Evolutionary conservation across 1,139 yeast species (phyloP), one percentile per base, ranked within the genome.

Genomic region (Suhomyces terraborum): DNA sequence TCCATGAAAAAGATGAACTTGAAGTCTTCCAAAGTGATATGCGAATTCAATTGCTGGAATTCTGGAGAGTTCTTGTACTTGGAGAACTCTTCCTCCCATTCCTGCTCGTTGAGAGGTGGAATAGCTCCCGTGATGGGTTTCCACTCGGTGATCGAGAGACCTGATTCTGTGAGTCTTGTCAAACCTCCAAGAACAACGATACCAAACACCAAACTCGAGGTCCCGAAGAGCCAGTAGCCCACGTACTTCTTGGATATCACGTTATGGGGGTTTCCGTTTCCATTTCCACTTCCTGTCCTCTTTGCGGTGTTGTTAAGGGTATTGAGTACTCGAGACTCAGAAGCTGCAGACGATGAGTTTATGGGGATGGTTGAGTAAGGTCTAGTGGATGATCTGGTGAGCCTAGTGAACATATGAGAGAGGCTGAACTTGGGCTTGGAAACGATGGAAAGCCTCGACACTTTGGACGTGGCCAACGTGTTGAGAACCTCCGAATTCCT

Each of bases 91-190:
- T 56, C 77, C 53, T 80, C 81, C 98, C 98, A 94, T 49, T 91
- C 91, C 35, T 67, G 67, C 56, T 87, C 81, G 41, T 69, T 79
- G 57, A 87, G 59, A 1, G 98, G 98, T 5, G 98, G 98, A 14
- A 94, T 63, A 3, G 95, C 69, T 30, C 99, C 99, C 0, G 98
- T 89, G 23, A 94, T 91, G 1, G 99, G 99, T 61, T 83, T 88
- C 99, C 99, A 94, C 63, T 94, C 98, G 1, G 98, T 93, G 59
- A 94, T 94, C 35, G 96, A 87, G 36, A 94, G 72, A 0, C 98
- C 99, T 2, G 96, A 87, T 60, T 94, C 98, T 0, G 98, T 94
- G 36, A 94, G 73, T 55, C 99, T 77, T 0, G 98, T 94, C 38
- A 94, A 74, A 0, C 99, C 99, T 37, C 98, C 99, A 5, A 94